A percentile compares a stretch with the other conserved stretches of the same genome.
These are phyloP conservation scores for Hypoxylon crocopeplum DNA, from an alignment of 495 filamentous ascomycete species.

Conservation along the genomic window DNA sequence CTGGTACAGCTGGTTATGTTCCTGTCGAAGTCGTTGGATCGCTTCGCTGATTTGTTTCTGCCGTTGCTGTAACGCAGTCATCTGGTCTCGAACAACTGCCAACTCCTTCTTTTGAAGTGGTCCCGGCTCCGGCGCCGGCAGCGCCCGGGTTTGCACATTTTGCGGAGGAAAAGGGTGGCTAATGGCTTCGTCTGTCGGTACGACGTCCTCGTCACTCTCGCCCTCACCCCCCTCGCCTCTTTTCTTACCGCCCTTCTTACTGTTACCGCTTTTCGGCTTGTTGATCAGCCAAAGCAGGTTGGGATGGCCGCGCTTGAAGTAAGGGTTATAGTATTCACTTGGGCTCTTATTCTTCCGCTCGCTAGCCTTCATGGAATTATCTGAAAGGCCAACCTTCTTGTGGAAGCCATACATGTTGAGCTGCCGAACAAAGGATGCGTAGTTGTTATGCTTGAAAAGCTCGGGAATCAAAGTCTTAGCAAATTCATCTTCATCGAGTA, in stretches of 20 bases:
- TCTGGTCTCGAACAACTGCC: slow-evolving; percentile 74
- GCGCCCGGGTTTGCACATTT: slow-evolving; percentile 28
- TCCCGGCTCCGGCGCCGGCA: slow-evolving; percentile 47
- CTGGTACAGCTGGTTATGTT: slow-evolving; percentile 87
- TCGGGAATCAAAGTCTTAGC: slow-evolving; percentile 97
- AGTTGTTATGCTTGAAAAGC: slow-evolving; percentile 99
- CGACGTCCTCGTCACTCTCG: slow-evolving; percentile 73
- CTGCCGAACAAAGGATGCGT: slow-evolving; percentile 97
- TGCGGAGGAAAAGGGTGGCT: slow-evolving; percentile 28
- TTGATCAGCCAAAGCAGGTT: slow-evolving; percentile 97
- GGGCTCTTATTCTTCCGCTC: slow-evolving; percentile 96
- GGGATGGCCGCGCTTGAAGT: slow-evolving; percentile 91
- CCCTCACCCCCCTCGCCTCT: slow-evolving; percentile 75
- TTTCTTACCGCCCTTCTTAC: slow-evolving; percentile 59
- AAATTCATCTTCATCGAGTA: slow-evolving; percentile 98
- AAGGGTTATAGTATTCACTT: slow-evolving; percentile 96
- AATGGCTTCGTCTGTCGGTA: slow-evolving; percentile 45
- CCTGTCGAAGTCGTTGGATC: slow-evolving; percentile 76
- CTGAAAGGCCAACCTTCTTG: slow-evolving; percentile 95
- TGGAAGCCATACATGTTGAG: slow-evolving; percentile 99
- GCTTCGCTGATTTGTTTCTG: slow-evolving; percentile 82
- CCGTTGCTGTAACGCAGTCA: slow-evolving; percentile 81
- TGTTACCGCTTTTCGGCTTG: slow-evolving; percentile 81
- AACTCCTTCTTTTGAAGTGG: slow-evolving; percentile 80
- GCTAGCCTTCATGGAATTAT: slow-evolving; percentile 96